phyloP scores from a whole-genome alignment of 805 yeast species.

The Candida jianshihensis region DNA sequence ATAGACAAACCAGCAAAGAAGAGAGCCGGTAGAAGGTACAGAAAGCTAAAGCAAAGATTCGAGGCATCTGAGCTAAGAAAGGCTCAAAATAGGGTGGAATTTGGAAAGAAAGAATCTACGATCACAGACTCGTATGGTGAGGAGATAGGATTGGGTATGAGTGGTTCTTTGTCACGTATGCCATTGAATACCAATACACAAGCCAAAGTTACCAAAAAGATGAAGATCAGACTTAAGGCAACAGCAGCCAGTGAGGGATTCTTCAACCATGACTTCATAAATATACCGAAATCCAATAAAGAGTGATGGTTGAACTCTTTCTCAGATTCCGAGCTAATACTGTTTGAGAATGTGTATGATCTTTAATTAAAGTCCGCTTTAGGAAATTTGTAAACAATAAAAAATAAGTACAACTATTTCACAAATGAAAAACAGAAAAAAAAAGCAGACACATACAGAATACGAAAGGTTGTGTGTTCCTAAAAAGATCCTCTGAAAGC shows the following conservation, averaged over 20 bases:
- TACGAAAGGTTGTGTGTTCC: background rate
- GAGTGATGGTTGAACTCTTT: too few species aligned
- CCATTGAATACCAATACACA: slow-evolving; percentile 37
- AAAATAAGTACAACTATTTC: background rate
- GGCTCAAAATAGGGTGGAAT: slow-evolving; percentile 78
- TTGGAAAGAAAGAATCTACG: slow-evolving; percentile 68
- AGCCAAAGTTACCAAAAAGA: slow-evolving; percentile 55
- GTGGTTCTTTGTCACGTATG: slow-evolving; percentile 23
- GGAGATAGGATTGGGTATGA: slow-evolving; percentile 78
- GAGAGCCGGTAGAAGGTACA: slow-evolving; percentile 76
- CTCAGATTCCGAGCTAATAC: too few species aligned
- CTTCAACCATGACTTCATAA: slow-evolving; percentile 17
- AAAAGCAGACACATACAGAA: background rate
- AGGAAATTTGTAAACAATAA: slow-evolving; percentile 19
- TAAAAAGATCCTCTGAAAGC: too few species aligned
- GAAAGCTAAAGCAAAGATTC: slow-evolving; percentile 76
- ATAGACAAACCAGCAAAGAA: slow-evolving; percentile 69
- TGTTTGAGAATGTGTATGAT: too few species aligned
- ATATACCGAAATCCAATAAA: slow-evolving; percentile 6
- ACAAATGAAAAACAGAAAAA: background rate
- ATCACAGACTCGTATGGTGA: slow-evolving; percentile 64
- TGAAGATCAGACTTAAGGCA: slow-evolving; percentile 40
- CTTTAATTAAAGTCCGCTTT: too few species aligned
- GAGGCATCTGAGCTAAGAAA: slow-evolving; percentile 74
- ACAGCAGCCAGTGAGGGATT: slow-evolving; percentile 7